Evolutionary conservation across 371 early-diverging fungal genomes (phyloP).

Genomic region (Mortierella sp.): DNA sequence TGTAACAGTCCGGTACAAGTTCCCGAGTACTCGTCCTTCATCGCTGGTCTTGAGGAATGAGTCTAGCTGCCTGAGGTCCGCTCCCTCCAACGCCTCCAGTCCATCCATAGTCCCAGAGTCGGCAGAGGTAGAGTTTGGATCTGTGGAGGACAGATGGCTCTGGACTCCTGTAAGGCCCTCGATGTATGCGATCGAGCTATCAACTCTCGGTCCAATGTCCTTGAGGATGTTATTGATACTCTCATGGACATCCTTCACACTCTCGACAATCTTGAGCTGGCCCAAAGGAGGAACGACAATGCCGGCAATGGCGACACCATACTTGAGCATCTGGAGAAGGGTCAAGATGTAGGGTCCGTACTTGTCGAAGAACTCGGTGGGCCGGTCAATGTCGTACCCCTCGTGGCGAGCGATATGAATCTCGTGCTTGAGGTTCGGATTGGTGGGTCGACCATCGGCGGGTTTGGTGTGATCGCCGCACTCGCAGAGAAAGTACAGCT

Average conservation of each 20-base stretch:
- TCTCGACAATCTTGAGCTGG: slow-evolving; percentile 1
- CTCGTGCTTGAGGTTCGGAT: slow-evolving; percentile 6
- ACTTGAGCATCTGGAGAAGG: slow-evolving; percentile 31
- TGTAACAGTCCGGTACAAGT: slow-evolving; percentile 11
- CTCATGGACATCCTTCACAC: neutral
- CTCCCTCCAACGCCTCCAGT: slow-evolving; percentile 8
- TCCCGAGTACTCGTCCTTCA: neutral
- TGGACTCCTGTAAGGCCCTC: neutral
- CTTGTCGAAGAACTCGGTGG: slow-evolving; percentile 38
- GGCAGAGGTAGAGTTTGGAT: neutral
- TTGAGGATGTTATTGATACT: neutral
- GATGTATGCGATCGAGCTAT: slow-evolving; percentile 15
- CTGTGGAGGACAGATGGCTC: neutral
- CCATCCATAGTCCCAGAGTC: neutral
- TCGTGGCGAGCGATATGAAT: slow-evolving; percentile 16
- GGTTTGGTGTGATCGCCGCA: slow-evolving; percentile 14
- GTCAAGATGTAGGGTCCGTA: slow-evolving; percentile 26
- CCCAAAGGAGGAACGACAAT: slow-evolving; percentile 27
- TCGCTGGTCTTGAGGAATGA: neutral
- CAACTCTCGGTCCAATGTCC: slow-evolving; percentile 29
- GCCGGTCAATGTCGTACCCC: slow-evolving; percentile 8
- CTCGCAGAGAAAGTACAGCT: slow-evolving; percentile 22
- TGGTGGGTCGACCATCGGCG: neutral
- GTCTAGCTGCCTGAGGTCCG: neutral
- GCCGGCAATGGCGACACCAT: slow-evolving; percentile 17